These are phyloP conservation scores for Coffea humblotiana DNA, from an alignment of 305 asterid genomes.

Conservation along the genomic window DNA sequence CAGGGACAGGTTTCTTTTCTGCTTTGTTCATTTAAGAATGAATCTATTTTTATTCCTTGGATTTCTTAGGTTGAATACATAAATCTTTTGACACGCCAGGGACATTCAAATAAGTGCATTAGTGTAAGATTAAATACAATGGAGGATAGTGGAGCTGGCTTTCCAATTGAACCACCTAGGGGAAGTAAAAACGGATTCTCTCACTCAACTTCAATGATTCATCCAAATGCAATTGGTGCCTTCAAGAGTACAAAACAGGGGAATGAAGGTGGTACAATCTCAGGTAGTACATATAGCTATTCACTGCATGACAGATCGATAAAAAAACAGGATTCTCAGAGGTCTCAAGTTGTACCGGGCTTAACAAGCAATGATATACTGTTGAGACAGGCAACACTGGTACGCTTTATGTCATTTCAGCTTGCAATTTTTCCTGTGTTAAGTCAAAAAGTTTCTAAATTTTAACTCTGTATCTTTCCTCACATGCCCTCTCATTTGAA, in stretches of 20 bases:
- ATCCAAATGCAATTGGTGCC: slow-evolving; percentile 55
- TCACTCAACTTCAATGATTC: slow-evolving; percentile 67
- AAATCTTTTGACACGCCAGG: slow-evolving; percentile 36
- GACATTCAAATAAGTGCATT: slow-evolving; percentile 48
- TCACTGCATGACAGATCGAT: slow-evolving; percentile 41
- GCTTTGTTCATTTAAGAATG: not conserved
- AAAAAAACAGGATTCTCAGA: slow-evolving; percentile 49
- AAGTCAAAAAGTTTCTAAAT: not conserved
- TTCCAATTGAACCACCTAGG: slow-evolving; percentile 68
- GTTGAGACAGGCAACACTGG: slow-evolving; percentile 46
- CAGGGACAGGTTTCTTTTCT: slow-evolving; percentile 51
- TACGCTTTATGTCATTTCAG: slow-evolving; percentile 19
- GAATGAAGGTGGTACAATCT: slow-evolving; percentile 37
- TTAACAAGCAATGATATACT: slow-evolving; percentile 32
- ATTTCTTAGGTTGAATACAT: slow-evolving; percentile 6
- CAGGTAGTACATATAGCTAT: slow-evolving; percentile 31
- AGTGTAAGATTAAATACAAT: slow-evolving; percentile 47
- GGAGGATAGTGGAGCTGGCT: slow-evolving; percentile 62
- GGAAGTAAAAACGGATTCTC: slow-evolving; percentile 41
- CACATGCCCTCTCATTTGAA: not conserved
- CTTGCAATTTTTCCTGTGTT: not conserved
- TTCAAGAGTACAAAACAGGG: slow-evolving; percentile 39
- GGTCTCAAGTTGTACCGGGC: slow-evolving; percentile 34
- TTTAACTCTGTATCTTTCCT: not conserved
- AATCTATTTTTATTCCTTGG: not conserved